Evolutionary conservation across 2,329 filamentous ascomycete genomes (phyloP).

Genomic region (Allantophomopsis cytisporea): DNA sequence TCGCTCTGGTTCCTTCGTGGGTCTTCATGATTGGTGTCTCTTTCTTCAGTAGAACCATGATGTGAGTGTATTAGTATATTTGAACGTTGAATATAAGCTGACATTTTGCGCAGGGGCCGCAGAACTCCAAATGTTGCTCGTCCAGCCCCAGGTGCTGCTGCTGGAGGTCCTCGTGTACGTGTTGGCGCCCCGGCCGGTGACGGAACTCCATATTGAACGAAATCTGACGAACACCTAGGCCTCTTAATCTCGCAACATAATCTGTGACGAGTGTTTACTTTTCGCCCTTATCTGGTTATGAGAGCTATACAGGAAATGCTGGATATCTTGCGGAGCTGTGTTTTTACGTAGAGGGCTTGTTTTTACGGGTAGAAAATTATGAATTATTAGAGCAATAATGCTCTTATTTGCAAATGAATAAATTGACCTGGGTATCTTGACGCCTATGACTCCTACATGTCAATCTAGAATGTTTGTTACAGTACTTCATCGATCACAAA

Average conservation of each 20-base stretch:
- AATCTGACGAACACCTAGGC: too few species aligned
- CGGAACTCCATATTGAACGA: constrained; percentile 4
- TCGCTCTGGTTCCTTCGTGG: constrained; percentile 59
- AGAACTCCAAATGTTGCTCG: background rate
- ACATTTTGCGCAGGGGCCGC: constrained; percentile 5
- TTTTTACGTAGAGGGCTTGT: background rate
- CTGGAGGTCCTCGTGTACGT: constrained; percentile 5
- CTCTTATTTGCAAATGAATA: too few species aligned
- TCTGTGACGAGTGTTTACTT: background rate
- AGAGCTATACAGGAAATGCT: too few species aligned
- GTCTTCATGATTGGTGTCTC: constrained; percentile 65
- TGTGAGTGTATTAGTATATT: constrained; percentile 40
- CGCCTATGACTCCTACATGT: too few species aligned
- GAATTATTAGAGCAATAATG: background rate
- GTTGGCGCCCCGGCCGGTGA: constrained; percentile 12
- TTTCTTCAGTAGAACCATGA: constrained; percentile 59
- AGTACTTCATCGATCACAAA: constrained; percentile 6
- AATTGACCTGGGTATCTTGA: too few species aligned
- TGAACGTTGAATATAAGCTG: constrained; percentile 9
- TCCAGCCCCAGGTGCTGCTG: constrained; percentile 6
- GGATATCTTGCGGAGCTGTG: too few species aligned
- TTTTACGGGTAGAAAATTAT: background rate
- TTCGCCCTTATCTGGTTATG: too few species aligned
- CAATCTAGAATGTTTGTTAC: too few species aligned
- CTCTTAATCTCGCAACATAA: constrained; percentile 6